Percentiles rank a stretch among this genome's conserved stretches.
These are phyloP conservation scores for Suillus placidus DNA, from an alignment of 768 basidiomycete genomes.

Conservation along the genomic window DNA sequence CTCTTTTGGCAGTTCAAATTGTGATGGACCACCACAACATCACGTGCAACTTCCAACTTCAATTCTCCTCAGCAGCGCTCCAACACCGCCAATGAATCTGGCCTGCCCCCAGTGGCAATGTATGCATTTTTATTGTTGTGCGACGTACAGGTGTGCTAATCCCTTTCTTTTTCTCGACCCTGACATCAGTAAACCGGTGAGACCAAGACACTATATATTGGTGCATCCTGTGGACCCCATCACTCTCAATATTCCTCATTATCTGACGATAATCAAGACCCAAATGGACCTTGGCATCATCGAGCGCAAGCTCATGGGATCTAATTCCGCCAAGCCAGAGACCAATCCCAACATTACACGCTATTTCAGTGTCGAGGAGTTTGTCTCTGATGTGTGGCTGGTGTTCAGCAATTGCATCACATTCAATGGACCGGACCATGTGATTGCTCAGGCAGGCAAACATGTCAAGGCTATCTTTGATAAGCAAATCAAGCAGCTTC, in stretches of 20 bases:
- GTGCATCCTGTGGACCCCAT: conserved; percentile 86
- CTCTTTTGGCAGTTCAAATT: too few species aligned
- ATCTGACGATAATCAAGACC: conserved; percentile 78
- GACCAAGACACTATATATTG: too few species aligned
- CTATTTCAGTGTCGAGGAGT: conserved; percentile 77
- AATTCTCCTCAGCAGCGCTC: conserved; percentile 32
- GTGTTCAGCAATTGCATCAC: conserved; percentile 87
- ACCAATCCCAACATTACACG: conserved; percentile 70
- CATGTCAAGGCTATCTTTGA: conserved; percentile 85
- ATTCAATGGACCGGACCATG: conserved; percentile 94
- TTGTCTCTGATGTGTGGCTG: conserved; percentile 81
- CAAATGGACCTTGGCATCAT: conserved; percentile 96
- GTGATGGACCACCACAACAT: too few species aligned
- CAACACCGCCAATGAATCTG: conserved; percentile 40
- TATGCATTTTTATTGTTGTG: conserved; percentile 54
- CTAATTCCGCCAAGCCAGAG: conserved; percentile 80
- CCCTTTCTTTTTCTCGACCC: conserved; percentile 20
- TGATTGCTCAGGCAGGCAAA: conserved; percentile 76
- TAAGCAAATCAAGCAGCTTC: conserved; percentile 84
- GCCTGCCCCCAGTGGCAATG: conserved; percentile 78
- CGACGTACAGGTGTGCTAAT: conserved; percentile 61
- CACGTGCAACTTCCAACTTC: conserved; percentile 37
- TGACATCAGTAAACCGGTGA: too few species aligned
- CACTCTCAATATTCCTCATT: conserved; percentile 84
- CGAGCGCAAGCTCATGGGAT: conserved; percentile 81